Conservation (phyloP, 768 basidiomycete species). For the Termitomyces heimii region DNA sequence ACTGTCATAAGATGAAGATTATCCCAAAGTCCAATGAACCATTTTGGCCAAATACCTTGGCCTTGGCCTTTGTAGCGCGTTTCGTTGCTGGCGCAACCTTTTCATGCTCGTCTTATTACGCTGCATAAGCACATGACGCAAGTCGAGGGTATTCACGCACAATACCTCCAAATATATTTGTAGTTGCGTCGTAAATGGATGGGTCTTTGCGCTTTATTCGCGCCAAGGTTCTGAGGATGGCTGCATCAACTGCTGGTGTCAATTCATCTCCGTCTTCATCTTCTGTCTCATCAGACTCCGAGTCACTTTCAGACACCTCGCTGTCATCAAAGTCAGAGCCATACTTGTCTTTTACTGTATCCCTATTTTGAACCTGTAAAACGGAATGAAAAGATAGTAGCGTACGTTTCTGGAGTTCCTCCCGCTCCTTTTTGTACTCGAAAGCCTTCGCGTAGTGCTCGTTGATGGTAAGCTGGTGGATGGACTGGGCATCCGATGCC, state of each 20-base stretch:
- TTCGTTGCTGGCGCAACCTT: conserved; percentile 33
- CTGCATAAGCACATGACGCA: not conserved
- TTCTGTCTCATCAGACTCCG: conserved; percentile 77
- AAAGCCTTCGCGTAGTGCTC: conserved; percentile 80
- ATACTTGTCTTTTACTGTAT: conserved; percentile 83
- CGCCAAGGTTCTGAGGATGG: conserved; percentile 86
- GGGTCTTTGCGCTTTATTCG: conserved; percentile 82
- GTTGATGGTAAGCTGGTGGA: conserved; percentile 59
- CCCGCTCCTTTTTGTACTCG: conserved; percentile 76
- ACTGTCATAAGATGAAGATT: conserved; percentile 25
- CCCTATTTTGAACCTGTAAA: not conserved
- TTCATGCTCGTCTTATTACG: conserved; percentile 55
- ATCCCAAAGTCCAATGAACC: not conserved
- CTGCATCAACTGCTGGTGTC: conserved; percentile 89
- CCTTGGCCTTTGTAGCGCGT: conserved; percentile 26
- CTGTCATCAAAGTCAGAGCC: conserved; percentile 63
- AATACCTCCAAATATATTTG: conserved; percentile 78
- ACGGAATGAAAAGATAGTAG: conserved; percentile 9
- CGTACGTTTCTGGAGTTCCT: conserved; percentile 76
- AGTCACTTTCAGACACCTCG: conserved; percentile 50
- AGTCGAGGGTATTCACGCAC: not conserved
- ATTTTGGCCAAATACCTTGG: conserved; percentile 39
- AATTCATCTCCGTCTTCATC: conserved; percentile 95
- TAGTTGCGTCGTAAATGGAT: conserved; percentile 68
- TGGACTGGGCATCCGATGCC: conserved; percentile 31